These are phyloP conservation scores for Hypomyces perniciosus DNA, from an alignment of 2,329 filamentous ascomycete species.

Conservation along the genomic window DNA sequence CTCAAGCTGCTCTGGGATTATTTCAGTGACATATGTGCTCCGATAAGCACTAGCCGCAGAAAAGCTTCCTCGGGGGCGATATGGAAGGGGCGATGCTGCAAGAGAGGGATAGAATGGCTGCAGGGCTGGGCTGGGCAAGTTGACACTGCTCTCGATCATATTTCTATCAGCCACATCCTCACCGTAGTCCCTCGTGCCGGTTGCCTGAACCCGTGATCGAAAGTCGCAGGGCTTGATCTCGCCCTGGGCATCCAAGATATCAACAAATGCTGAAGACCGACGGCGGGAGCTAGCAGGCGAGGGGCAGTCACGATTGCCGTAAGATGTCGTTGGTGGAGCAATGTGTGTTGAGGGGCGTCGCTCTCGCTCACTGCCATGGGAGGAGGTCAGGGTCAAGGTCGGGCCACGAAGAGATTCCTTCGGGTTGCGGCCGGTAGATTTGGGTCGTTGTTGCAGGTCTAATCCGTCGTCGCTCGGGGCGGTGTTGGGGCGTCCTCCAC, in stretches of 20 bases:
- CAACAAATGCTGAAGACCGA: conserved; percentile 29
- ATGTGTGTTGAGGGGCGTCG: background rate
- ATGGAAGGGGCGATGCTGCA: background rate
- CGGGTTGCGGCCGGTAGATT: background rate
- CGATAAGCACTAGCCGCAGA: conserved; percentile 4
- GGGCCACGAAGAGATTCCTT: conserved; percentile 1
- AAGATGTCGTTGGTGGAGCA: background rate
- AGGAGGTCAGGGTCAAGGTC: background rate
- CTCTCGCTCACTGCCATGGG: no score
- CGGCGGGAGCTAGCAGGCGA: background rate
- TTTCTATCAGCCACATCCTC: conserved; percentile 62
- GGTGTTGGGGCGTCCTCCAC: conserved; percentile 1
- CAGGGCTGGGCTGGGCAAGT: conserved; percentile 29
- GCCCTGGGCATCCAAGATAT: conserved; percentile 54
- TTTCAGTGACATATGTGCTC: background rate
- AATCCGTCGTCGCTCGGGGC: background rate
- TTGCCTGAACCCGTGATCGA: conserved; percentile 40
- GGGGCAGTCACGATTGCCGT: background rate
- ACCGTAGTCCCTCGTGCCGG: conserved; percentile 50
- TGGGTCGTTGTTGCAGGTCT: background rate
- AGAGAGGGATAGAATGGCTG: conserved; percentile 11
- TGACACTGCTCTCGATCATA: conserved; percentile 32
- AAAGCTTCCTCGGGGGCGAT: conserved; percentile 5
- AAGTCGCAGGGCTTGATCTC: conserved; percentile 46
- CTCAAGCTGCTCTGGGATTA: background rate